A percentile compares a stretch with the other conserved stretches of the same genome.
Conservation (phyloP, 768 basidiomycete genomes). For the Gautieria morchelliformis region DNA sequence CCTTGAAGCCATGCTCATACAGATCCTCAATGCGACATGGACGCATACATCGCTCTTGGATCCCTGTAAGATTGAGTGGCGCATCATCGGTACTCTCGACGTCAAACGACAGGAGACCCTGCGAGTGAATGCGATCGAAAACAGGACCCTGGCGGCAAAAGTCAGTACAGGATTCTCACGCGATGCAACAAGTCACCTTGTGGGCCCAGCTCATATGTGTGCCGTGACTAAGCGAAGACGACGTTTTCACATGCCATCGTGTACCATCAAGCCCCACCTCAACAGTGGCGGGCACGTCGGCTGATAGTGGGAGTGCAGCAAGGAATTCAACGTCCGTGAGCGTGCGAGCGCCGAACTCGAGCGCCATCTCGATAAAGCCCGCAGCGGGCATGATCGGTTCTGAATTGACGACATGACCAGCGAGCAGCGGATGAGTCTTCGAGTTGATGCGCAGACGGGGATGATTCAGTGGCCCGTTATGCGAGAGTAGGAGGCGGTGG, state of each 20-base stretch:
- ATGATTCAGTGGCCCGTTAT: slow-evolving; percentile 11
- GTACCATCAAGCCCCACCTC: slow-evolving; percentile 7
- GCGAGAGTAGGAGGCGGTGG: slow-evolving; percentile 17
- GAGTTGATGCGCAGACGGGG: slow-evolving; percentile 12
- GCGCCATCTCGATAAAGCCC: slow-evolving; percentile 17
- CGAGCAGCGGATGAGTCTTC: slow-evolving; percentile 7
- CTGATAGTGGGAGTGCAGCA: slow-evolving; percentile 17
- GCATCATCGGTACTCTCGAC: slow-evolving; percentile 13
- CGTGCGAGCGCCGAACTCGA: slow-evolving; percentile 25
- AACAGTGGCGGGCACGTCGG: slow-evolving; percentile 14
- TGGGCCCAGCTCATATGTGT: neutral
- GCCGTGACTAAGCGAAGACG: neutral
- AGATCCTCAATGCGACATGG: slow-evolving; percentile 11
- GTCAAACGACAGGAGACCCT: slow-evolving; percentile 18
- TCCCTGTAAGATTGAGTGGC: slow-evolving; percentile 6
- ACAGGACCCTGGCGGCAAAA: slow-evolving; percentile 15
- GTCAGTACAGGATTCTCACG: slow-evolving; percentile 9
- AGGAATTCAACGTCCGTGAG: slow-evolving; percentile 19
- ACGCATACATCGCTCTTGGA: slow-evolving; percentile 5
- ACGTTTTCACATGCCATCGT: slow-evolving; percentile 4
- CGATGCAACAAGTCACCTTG: neutral
- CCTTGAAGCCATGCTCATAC: slow-evolving; percentile 19
- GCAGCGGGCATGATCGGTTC: slow-evolving; percentile 16
- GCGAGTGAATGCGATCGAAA: slow-evolving; percentile 15
- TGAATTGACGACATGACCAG: slow-evolving; percentile 7